phyloP scores from a whole-genome alignment of 768 basidiomycete genomes.

The Hygrophoropsis aurantiaca region DNA sequence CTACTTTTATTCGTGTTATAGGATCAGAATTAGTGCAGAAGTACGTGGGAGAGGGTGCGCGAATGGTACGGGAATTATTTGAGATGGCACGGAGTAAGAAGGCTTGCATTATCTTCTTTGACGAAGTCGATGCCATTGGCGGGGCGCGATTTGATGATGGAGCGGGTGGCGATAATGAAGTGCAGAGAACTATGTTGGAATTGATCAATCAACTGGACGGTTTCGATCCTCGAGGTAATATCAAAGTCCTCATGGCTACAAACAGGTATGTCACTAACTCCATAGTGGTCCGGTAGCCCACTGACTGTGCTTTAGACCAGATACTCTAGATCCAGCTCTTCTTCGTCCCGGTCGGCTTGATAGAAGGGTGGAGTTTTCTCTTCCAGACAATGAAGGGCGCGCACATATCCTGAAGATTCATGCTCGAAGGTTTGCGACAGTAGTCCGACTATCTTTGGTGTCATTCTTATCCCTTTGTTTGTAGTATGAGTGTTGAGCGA shows the following conservation, averaged over 20 bases:
- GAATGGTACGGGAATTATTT: conserved; percentile 98
- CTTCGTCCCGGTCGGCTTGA: conserved; percentile 95
- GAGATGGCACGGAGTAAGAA: conserved; percentile 99
- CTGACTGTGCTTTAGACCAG: conserved; percentile 61
- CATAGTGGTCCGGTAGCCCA: background rate
- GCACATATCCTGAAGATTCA: conserved; percentile 97
- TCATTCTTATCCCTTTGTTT: conserved; percentile 5
- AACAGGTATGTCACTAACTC: conserved; percentile 65
- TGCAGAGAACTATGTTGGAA: conserved; percentile 99
- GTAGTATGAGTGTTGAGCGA: conserved; percentile 94
- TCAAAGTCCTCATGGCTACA: conserved; percentile 99
- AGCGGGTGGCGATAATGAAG: conserved; percentile 98
- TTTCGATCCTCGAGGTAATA: conserved; percentile 98
- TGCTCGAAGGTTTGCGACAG: conserved; percentile 73
- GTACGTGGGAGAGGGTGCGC: conserved; percentile 97
- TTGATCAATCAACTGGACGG: conserved; percentile 98
- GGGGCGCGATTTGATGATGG: conserved; percentile 98
- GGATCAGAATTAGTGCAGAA: conserved; percentile 99
- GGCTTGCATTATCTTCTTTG: conserved; percentile 99
- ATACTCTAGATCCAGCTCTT: conserved; percentile 96
- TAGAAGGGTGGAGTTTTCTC: conserved; percentile 92
- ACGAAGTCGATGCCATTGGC: conserved; percentile 97
- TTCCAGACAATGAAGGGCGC: conserved; percentile 94
- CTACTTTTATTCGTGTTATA: conserved; percentile 98
- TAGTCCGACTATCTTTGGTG: conserved; percentile 4